Percentiles rank a stretch among this genome's conserved stretches.
Evolutionary conservation across 148 eudicot genomes (phyloP).

Genomic region (Rhododendron ovatum): DNA sequence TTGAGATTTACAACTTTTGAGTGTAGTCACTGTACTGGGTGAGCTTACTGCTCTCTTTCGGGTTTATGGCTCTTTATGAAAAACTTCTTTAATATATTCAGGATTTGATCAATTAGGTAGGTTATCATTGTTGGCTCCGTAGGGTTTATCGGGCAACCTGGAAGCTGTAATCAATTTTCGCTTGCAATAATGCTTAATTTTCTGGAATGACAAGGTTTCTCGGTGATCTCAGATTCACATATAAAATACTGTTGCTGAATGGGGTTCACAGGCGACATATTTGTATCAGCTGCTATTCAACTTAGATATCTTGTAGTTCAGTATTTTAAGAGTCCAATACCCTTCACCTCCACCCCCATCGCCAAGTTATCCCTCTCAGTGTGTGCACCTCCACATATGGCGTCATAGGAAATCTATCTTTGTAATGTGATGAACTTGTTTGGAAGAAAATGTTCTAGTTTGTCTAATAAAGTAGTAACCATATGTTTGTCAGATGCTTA

Average conservation of each 20-base stretch:
- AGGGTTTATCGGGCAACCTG: not conserved
- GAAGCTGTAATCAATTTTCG: not conserved
- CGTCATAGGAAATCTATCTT: not conserved
- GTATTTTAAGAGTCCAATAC: not conserved
- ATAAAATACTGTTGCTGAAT: not conserved
- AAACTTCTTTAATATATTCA: not conserved
- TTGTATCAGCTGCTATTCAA: not conserved
- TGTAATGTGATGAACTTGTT: not conserved
- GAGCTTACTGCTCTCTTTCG: not conserved
- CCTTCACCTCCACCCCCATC: not conserved
- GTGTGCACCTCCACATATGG: not conserved
- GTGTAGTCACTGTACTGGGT: not conserved
- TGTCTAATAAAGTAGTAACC: not conserved
- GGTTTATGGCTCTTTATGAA: not conserved
- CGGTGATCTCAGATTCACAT: not conserved
- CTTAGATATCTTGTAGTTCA: not conserved
- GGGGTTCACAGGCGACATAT: not conserved
- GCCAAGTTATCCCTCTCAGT: not conserved
- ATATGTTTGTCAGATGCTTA: not conserved
- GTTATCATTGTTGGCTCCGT: not conserved
- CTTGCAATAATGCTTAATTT: not conserved
- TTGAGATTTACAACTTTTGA: not conserved
- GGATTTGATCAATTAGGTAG: not conserved
- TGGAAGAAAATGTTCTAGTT: not conserved
- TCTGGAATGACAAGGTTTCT: not conserved